Base-by-base conservation (phyloP, 2,329 filamentous ascomycete genomes). In the Fusarium praegraminearum region DNA sequence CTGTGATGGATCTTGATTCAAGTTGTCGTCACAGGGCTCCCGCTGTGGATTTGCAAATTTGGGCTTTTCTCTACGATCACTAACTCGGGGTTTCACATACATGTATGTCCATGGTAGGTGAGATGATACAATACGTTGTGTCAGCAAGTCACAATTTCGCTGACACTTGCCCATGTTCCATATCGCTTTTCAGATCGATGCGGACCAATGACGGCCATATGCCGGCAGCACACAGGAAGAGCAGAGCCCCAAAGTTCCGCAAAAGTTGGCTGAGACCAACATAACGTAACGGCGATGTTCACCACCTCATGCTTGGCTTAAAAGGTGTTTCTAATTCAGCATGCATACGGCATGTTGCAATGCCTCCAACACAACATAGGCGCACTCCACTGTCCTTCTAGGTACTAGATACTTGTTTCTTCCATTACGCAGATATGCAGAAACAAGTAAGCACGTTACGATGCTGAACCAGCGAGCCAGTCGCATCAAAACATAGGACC, bases 171-270 rank as follows among this genome's bases (percentile, higher is more conserved):
- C 15, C 15, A 26, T 46, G 36, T 62, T 33, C 26, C 56, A 62
- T 59, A 41, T 50, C 55, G 30, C 30, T 50, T 55, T 33, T 57
- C 38, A 38, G 26, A 18, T 45, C 15, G 51, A 66, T 55, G 57
- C 58, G 70, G 54, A 33, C 68, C 69, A 72, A 74, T 66, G 55
- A 50, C 33, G 51, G 44, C 32, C 59, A 55, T 30, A 67, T 40
- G 47, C 59, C 45, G 32, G 51, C 36, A 35, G 50, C 56, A 55
- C 35, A 49, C 57, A 49, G 43, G 54, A 59, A 38, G 38, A 53
- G 54, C 57, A 68, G 47, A 72, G 65, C 61, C 52, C 58, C 67
- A 57, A 68, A 65, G 63, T 60, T 57, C 67, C 57, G 62, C 70
- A 44, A 70, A 67, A 63, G 18, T 30, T 35, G 41, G 58, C 47